Base-by-base conservation (phyloP, 108 stramenopile species). In the Discostella pseudostelligera region DNA sequence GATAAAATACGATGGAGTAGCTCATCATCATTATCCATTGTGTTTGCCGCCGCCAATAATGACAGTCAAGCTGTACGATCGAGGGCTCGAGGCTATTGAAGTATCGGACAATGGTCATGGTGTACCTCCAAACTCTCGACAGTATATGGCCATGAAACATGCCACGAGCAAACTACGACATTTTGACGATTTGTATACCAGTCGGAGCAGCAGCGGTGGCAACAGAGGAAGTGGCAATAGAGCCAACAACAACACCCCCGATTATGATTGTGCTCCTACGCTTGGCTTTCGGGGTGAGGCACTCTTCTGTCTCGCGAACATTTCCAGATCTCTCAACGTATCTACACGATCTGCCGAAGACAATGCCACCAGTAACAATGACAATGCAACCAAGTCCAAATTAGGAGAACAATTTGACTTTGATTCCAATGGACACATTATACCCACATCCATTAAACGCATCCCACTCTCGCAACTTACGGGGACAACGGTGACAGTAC, bases 251-350 rank as follows among this genome's bases (percentile, higher is more conserved):
- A 17, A 39, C 26, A 43, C 8, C 20, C 45, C 13, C n/a, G 3
- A 40, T 67, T 53, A 50, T 14, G 62, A 46, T 2, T 70, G 69
- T 32, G 67, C 67, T 8, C 67, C 71, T 0, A 71, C 81, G 0
- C 54, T 87, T 3, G 88, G 88, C 3, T 96, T 96, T 79, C 85
- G 96, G 20, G 96, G 96, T 13, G 96, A 96, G 73, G 96, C 96
- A 1, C 79, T 96, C 24, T 92, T 90, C 59, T 81, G 83, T 59
- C 70, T 92, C 46, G 84, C 89, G 5, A 86, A 87, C 59, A 42
- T 95, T 3, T 80, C 78, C 13, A 56, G 54, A 10, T 79, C 80
- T 10, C 60, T 95, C 25, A 74, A 86, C 11, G 81, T 92, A 2
- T 80, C 88, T 0, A 90, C 93, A 1, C 64, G 84, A 43, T 87